Conservation (phyloP, 2,329 filamentous ascomycete species). For the Colletotrichum sansevieriae region DNA sequence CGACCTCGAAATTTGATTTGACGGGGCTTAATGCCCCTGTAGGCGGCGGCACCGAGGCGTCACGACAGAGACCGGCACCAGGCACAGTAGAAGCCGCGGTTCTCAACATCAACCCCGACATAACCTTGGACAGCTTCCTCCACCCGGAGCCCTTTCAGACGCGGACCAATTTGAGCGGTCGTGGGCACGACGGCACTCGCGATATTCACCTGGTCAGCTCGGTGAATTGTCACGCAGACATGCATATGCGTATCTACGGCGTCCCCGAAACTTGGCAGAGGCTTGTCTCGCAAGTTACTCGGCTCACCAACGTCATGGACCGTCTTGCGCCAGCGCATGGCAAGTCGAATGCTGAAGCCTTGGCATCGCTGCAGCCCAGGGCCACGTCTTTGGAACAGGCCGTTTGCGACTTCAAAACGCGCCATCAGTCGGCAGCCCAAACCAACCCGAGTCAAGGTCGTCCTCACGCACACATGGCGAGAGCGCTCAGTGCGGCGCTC, state of each 20-base stretch:
- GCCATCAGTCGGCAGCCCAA: not conserved
- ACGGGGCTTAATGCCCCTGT: no score
- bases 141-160: slow-evolving; percentile 4
- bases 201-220: slow-evolving; percentile 11
- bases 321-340: not conserved
- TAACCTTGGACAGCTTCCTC: slow-evolving; percentile 12
- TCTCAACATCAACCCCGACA: not conserved
- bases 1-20: not conserved
- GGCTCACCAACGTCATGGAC: slow-evolving; percentile 25
- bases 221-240: not conserved
- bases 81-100: no score
- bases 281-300: slow-evolving; percentile 4
- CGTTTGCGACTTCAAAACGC: not conserved
- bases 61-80: no score
- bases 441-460: not conserved
- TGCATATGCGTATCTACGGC: slow-evolving; percentile 20
- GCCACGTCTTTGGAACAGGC: slow-evolving; percentile 5
- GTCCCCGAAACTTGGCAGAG: slow-evolving; percentile 8
- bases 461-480: slow-evolving; percentile 12
- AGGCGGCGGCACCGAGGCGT: no score
- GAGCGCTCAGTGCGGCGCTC: not conserved
- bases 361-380: not conserved
- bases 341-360: not conserved
- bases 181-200: not conserved
- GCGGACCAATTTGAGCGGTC: not conserved